phyloP scores from a whole-genome alignment of 2,329 filamentous ascomycete genomes.

The Curvularia eragrostidis region DNA sequence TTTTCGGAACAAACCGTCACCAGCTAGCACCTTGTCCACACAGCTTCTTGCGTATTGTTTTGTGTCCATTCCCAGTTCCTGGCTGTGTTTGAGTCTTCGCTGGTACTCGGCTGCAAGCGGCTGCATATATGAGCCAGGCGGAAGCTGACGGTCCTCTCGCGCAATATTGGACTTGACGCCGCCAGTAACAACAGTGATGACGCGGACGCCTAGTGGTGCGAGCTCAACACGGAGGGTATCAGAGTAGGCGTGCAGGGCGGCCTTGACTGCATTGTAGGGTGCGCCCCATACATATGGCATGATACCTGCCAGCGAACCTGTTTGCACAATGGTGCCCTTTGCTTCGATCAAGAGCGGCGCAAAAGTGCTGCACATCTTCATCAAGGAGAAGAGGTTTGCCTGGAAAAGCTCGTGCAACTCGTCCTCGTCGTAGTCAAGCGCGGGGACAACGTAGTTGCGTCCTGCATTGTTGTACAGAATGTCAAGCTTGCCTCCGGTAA shows the following conservation, averaged over 20 bases:
- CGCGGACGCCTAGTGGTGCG: conserved; percentile 57
- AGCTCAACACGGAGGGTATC: conserved; percentile 66
- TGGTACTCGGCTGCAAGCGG: conserved; percentile 61
- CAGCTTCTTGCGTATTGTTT: conserved; percentile 63
- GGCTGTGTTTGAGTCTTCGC: conserved; percentile 60
- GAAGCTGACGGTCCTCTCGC: conserved; percentile 57
- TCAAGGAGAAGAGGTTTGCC: conserved; percentile 63
- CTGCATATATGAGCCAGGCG: conserved; percentile 58
- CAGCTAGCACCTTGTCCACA: conserved; percentile 59
- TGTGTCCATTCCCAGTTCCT: conserved; percentile 60
- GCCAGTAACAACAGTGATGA: conserved; percentile 62
- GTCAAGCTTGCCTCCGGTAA: conserved; percentile 60
- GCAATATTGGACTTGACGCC: conserved; percentile 67
- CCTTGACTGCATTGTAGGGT: conserved; percentile 66
- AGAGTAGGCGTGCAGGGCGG: conserved; percentile 64
- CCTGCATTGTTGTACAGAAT: conserved; percentile 67
- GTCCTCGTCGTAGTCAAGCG: conserved; percentile 58
- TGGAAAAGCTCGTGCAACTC: conserved; percentile 44
- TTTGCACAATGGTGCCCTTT: conserved; percentile 56
- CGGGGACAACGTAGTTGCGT: conserved; percentile 64
- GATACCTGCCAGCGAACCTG: conserved; percentile 54
- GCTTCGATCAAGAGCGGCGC: conserved; percentile 59
- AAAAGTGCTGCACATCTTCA: conserved; percentile 64
- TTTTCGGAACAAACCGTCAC: conserved; percentile 45
- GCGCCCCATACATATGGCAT: conserved; percentile 46